Evolutionary conservation across 345 rosid genomes (phyloP).

Genomic region (Cardamine occulta): DNA sequence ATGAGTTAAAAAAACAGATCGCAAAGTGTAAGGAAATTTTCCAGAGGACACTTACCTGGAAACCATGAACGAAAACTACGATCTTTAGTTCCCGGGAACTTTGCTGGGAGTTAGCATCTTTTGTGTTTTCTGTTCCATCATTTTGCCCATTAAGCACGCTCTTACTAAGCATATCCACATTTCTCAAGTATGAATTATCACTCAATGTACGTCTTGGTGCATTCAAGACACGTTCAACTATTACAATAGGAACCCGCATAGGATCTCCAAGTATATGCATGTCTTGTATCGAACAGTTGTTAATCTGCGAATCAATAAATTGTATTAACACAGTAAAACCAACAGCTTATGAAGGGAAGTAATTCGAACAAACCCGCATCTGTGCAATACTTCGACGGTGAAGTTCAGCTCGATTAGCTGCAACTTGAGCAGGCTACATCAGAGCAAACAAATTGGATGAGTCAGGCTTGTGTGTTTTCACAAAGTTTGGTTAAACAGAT

Average conservation of each 20-base stretch:
- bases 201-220: conserved; percentile 83
- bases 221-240: conserved; percentile 82
- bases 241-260: conserved; percentile 74
- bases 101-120: conserved; percentile 41
- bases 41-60: conserved; percentile 68
- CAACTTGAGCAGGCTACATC: conserved; percentile 75
- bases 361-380: conserved; percentile 70
- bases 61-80: conserved; percentile 92
- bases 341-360: conserved; percentile 3
- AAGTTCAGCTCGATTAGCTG: conserved; percentile 91
- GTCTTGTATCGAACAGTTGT: conserved; percentile 86
- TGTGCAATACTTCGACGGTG: conserved; percentile 95
- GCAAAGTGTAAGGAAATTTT: background rate
- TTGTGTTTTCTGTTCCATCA: conserved; percentile 45
- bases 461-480: conserved; percentile 20
- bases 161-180: conserved; percentile 58
- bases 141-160: conserved; percentile 38
- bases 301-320: conserved; percentile 63
- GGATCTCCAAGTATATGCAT: conserved; percentile 91
- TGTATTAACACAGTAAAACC: background rate
- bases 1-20: background rate
- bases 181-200: conserved; percentile 73
- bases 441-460: conserved; percentile 32
- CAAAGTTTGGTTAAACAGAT: background rate
- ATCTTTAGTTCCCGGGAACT: conserved; percentile 64